These are phyloP conservation scores for Groenewaldozyma sp. DNA, from an alignment of 1,139 yeast species.

Conservation along the genomic window DNA sequence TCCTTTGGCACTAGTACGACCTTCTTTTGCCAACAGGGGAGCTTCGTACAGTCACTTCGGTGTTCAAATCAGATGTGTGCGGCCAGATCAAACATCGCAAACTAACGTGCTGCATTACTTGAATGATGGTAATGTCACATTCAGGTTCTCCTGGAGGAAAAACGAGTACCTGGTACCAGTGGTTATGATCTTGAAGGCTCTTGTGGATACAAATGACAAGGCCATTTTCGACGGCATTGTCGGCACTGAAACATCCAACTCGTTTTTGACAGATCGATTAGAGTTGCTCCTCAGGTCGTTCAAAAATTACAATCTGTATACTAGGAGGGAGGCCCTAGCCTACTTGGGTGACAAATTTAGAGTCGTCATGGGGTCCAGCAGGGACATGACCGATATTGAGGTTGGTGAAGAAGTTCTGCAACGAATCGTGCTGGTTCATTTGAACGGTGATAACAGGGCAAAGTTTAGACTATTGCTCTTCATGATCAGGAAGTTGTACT, in stretches of 20 bases:
- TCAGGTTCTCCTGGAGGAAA: slow-evolving; percentile 94
- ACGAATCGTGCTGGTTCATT: slow-evolving; percentile 84
- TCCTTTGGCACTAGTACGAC: slow-evolving; percentile 95
- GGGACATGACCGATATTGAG: slow-evolving; percentile 79
- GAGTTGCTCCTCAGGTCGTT: slow-evolving; percentile 83
- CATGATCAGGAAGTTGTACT: slow-evolving; percentile 91
- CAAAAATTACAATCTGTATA: slow-evolving; percentile 68
- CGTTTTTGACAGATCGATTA: slow-evolving; percentile 95
- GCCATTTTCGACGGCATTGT: slow-evolving; percentile 94
- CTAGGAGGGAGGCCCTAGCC: slow-evolving; percentile 82
- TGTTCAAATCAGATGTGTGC: slow-evolving; percentile 85
- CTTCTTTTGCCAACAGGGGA: slow-evolving; percentile 91
- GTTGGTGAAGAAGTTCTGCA: slow-evolving; percentile 80
- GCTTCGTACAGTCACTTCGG: slow-evolving; percentile 82
- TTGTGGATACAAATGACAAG: slow-evolving; percentile 83
- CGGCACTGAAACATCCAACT: slow-evolving; percentile 77
- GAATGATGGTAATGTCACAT: slow-evolving; percentile 92
- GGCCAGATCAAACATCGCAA: slow-evolving; percentile 97
- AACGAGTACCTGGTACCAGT: slow-evolving; percentile 93
- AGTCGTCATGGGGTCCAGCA: slow-evolving; percentile 82
- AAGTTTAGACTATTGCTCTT: slow-evolving; percentile 81
- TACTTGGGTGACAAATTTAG: slow-evolving; percentile 94
- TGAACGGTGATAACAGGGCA: slow-evolving; percentile 52
- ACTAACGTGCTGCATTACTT: slow-evolving; percentile 93
- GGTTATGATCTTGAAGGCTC: slow-evolving; percentile 83